Evolutionary conservation across 2,329 filamentous ascomycete genomes (phyloP), one percentile per base, ranked within the genome.

Genomic region (Sordariomycetes sp.): DNA sequence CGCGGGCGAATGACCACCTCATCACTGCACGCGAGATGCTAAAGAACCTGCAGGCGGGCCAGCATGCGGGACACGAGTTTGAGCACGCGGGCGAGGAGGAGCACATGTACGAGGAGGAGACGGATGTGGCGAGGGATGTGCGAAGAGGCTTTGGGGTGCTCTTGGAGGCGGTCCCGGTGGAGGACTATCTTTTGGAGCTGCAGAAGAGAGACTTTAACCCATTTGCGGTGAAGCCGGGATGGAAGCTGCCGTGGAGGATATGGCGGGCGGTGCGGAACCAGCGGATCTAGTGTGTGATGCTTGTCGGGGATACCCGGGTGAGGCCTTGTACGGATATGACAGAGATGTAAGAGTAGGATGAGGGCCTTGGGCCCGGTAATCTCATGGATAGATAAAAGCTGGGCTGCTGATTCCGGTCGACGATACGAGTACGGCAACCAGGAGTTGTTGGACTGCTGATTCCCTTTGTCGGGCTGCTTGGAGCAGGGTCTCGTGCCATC

Each of bases 21-120:
- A 95, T 96, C 63, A 97, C 92, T 0, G 92, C 88, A 1, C 78
- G 90, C 59, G 89, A 96, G 68, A 96, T 99, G 90, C 70, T 97
- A 60, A 85, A 84, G 65, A 89, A 88, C 64, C 73, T 96, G 22
- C 82, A 82, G 57, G 84, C 82, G 3, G 89, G 90, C 1, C 73
- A 86, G 63, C 84, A 83, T 54, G 81, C 89, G 0, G 89, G 86
- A 0, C 92, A 96, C 67, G 89, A 89, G 5, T 96, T 92, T 68
- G 92, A 97, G 71, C 89, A 96, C 66, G 58, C 48, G 8, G 81
- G 84, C 34, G 90, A 96, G 66, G 84, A 59, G n/a, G 89, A 87
- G 42, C 79, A 83, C 63, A 66, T 74, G 2, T 80, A 83, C 62
- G 62, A 68, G 13, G 65, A 66, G 59, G 64, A 68, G 34, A 73